Evolutionary conservation across 73 alveolate species (phyloP), one percentile per base, ranked within the genome.

Genomic region (Breviolum minutum): DNA sequence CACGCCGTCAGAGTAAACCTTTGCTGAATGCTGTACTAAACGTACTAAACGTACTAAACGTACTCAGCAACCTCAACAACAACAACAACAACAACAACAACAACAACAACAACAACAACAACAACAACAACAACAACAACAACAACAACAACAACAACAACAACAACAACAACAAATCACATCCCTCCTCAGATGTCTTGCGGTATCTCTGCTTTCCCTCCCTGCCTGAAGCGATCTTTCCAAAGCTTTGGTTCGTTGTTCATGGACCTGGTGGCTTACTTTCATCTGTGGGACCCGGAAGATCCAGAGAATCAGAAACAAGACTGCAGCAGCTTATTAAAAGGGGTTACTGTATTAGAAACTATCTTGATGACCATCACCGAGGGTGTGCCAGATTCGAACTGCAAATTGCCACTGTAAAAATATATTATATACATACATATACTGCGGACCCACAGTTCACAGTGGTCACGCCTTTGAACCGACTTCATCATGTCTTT

Each of bases 231-330:
- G 40, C 77, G 62, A 54, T 90, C 96, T 60, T 90, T 90, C 96
- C 96, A 90, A 30, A 48, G 80, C 96, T 90, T 90, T 29, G 96
- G 96, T 48, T 90, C 96, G 60, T n/a, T 71, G 71, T 74, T 54
- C 70, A 90, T 90, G 77, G 96, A 90, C 96, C 96, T 90, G 76
- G 30, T 63, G 74, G 54, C 54, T 40, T 40, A 40, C 54, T 40
- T 40, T 40, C 54, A 3, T 40, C 54, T 40, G 54, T 40, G 54
- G 54, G 54, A 40, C 54, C 54, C 54, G 54, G 3, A 40, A 40
- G 3, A 40, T 40, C 54, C 54, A 40, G 54, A 40, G 54, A 40
- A 40, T 40, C 54, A 40, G 54, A 40, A 40, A 2, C 54, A 40
- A 40, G 5, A 2, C 54, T 40, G 54, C 54, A 40, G 54, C 54